Base-by-base conservation (phyloP, 345 rosid species). In the Rhodamnia argentea region DNA sequence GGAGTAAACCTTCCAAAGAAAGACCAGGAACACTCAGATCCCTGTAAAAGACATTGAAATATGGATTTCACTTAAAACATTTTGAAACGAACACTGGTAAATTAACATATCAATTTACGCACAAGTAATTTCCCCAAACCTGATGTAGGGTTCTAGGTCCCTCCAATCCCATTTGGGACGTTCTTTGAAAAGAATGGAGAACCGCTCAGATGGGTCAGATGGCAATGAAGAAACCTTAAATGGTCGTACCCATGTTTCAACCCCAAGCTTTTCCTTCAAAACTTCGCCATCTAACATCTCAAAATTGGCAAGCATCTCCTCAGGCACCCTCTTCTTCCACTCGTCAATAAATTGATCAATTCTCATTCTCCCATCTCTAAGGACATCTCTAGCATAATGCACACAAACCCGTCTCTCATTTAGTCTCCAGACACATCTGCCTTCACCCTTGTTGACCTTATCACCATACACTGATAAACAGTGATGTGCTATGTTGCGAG, bases 241-340 rank as follows among this genome's bases (percentile, higher is more conserved):
- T 54, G 89, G 91, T 83, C 87, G 93, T 86, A 96, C 90, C 98
- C 96, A 93, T 27, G 91, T 92, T 27, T 97, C 97, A 15, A 92
- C 92, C 18, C 99, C 99, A 1, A 95, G 74, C 88, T 89, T 95
- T 90, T 96, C 99, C n/a, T 92, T 92, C 89, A 97, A 91, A 89
- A 95, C 93, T 91, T 96, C 98, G 9, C 99, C 99, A 89, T 97
- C 96, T 90, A 97, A 90, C 96, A 94, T 92, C 47, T 94, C 92
- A 8, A 96, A 92, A 62, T 86, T 92, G 53, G 88, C 93, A 70
- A 91, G 91, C 92, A 96, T 94, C 74, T 94, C 95, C 40, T 90
- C 91, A 2, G 98, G 99, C 60, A 95, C 90, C 89, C 89, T 90
- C 88, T 86, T 87, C 87, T 15, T 87, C 99, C 97, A 96, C 87